Evolutionary conservation across 352 stramenopile species (phyloP).

Genomic region (Plasmopara viticola): DNA sequence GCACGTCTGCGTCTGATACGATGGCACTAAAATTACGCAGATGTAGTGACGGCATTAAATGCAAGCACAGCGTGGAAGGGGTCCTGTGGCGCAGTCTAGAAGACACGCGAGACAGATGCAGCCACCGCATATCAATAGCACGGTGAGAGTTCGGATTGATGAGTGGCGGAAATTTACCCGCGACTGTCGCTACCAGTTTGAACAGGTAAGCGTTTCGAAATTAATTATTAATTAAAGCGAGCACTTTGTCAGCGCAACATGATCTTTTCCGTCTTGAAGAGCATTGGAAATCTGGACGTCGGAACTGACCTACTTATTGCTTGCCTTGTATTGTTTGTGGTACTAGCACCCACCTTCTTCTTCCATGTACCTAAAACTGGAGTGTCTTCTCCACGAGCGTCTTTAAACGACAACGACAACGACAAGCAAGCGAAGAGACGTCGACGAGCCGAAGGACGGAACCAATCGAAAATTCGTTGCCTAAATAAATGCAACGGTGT

Average conservation of each 20-base stretch:
- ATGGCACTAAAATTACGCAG: constrained; percentile 28
- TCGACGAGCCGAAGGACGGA: too few species aligned
- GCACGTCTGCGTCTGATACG: constrained; percentile 18
- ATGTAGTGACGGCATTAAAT: constrained; percentile 18
- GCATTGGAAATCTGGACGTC: constrained; percentile 18
- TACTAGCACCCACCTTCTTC: constrained; percentile 54
- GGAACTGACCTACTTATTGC: constrained; percentile 56
- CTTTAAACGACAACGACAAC: background rate
- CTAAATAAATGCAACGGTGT: too few species aligned
- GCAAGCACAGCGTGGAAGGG: constrained; percentile 14
- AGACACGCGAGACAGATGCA: constrained; percentile 45
- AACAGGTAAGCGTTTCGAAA: background rate
- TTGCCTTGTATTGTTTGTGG: constrained; percentile 53
- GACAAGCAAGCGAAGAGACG: background rate
- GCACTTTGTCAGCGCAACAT: background rate
- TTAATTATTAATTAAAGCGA: background rate
- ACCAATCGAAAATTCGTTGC: too few species aligned
- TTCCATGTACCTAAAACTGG: constrained; percentile 26
- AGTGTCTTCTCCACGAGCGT: background rate
- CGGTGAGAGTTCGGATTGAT: background rate
- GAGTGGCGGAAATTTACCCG: constrained; percentile 19
- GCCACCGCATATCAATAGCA: constrained; percentile 38
- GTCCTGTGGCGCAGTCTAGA: constrained; percentile 21
- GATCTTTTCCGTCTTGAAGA: background rate
- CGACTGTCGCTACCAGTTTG: constrained; percentile 1